phyloP scores from a whole-genome alignment of 805 yeast species.

The Ascoidea rubescens region DNA sequence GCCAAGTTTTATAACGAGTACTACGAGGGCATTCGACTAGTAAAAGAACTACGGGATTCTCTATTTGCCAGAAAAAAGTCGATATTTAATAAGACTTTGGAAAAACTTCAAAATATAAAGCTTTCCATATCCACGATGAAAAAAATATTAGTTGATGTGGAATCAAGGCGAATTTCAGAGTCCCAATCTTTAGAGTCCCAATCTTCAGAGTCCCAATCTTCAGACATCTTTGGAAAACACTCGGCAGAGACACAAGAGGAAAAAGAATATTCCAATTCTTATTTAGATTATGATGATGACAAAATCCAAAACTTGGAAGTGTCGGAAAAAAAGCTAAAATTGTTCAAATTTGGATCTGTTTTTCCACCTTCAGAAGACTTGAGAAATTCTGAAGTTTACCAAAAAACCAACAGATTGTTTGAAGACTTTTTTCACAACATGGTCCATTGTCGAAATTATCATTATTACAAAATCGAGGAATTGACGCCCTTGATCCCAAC shows the following conservation, averaged over 20 bases:
- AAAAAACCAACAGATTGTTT: neutral
- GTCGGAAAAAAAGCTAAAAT: too few species aligned
- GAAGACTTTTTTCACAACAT: constrained; percentile 4
- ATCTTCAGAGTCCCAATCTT: neutral
- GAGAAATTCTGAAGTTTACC: constrained; percentile 1
- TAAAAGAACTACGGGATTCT: neutral
- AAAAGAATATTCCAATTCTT: neutral
- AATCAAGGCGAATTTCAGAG: neutral
- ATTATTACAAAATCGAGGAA: constrained; percentile 19
- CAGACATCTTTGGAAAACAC: too few species aligned
- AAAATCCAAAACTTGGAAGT: too few species aligned
- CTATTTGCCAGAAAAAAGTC: neutral
- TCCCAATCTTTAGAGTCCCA: neutral
- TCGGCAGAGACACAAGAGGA: neutral
- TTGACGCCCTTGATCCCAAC: constrained; percentile 29
- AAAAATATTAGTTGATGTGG: neutral
- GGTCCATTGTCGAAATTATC: constrained; percentile 17
- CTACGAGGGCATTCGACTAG: neutral
- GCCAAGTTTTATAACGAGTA: neutral
- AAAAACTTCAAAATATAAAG: neutral
- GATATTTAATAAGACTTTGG: neutral
- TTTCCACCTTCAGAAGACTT: neutral
- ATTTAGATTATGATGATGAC: neutral
- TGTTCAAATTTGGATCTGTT: neutral
- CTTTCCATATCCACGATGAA: too few species aligned